Evolutionary conservation across 495 filamentous ascomycete species (phyloP).

Genomic region (Penicillium goetzii): DNA sequence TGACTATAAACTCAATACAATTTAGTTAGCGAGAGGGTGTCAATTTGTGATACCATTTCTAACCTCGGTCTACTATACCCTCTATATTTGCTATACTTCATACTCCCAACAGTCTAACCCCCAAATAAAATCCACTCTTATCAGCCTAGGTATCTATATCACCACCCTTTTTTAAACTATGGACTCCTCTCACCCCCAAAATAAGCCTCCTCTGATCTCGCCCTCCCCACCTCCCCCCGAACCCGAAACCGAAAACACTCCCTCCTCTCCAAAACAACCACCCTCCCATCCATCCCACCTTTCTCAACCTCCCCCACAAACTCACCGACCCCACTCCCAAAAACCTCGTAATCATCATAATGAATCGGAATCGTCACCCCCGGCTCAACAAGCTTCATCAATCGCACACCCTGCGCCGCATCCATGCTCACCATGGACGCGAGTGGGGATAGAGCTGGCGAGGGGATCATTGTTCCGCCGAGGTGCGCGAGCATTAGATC

Average conservation of each 20-base stretch:
- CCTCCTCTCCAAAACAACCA: conserved; percentile 65
- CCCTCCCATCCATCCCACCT: conserved; percentile 53
- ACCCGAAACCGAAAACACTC: conserved; percentile 64
- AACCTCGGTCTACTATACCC: background rate
- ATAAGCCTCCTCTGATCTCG: background rate
- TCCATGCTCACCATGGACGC: conserved; percentile 73
- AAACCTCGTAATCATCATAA: conserved; percentile 70
- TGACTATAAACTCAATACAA: background rate
- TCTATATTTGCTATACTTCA: background rate
- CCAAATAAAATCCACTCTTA: background rate
- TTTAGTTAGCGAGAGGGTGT: background rate
- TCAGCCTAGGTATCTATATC: too few relatives aligned
- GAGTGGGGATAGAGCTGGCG: conserved; percentile 56
- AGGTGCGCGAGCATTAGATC: conserved; percentile 72
- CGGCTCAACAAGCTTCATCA: conserved; percentile 63
- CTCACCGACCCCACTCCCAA: conserved; percentile 61
- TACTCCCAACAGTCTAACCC: background rate
- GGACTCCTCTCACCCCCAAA: conserved; percentile 8
- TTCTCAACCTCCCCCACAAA: conserved; percentile 60
- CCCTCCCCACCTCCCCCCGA: conserved; percentile 6
- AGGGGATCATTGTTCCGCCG: conserved; percentile 67
- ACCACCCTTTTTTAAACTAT: too few relatives aligned
- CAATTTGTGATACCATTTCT: background rate
- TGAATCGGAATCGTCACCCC: conserved; percentile 72
- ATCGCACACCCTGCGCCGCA: conserved; percentile 61